phyloP scores from a whole-genome alignment of 2,329 filamentous ascomycete genomes.

The Aspergillus terreus region DNA sequence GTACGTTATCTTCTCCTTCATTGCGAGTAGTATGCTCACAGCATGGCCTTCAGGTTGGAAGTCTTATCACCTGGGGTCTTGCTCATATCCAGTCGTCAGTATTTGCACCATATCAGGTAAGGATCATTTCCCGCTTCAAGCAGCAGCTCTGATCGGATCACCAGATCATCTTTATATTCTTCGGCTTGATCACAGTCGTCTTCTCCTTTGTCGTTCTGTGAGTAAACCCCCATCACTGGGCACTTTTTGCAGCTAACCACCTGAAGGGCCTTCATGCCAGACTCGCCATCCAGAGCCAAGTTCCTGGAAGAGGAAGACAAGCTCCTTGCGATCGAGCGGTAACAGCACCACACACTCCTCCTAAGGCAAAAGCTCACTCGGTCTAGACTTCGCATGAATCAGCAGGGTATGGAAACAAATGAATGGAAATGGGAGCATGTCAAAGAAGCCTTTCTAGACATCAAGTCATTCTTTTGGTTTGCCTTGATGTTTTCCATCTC shows the following conservation, averaged over 20 bases:
- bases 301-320: slow-evolving; percentile 57
- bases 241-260: background rate
- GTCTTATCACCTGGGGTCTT: slow-evolving; percentile 51
- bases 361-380: slow-evolving; percentile 3
- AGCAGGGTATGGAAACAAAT: slow-evolving; percentile 39
- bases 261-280: slow-evolving; percentile 53
- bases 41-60: slow-evolving; percentile 38
- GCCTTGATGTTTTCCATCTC: slow-evolving; percentile 52
- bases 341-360: background rate
- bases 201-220: slow-evolving; percentile 50
- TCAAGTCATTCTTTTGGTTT: slow-evolving; percentile 62
- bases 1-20: slow-evolving; percentile 22
- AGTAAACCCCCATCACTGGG: slow-evolving; percentile 1
- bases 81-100: slow-evolving; percentile 45
- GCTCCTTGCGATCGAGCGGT: slow-evolving; percentile 55
- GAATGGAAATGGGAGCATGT: slow-evolving; percentile 53
- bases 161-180: slow-evolving; percentile 32
- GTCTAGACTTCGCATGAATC: slow-evolving; percentile 47
- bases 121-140: background rate
- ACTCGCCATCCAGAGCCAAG: slow-evolving; percentile 58
- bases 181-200: slow-evolving; percentile 49
- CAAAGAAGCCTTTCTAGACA: slow-evolving; percentile 52
- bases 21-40: background rate
- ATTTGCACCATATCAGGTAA: slow-evolving; percentile 51
- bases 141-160: background rate